Evolutionary conservation across 768 basidiomycete genomes (phyloP), one percentile per base, ranked within the genome.

Genomic region (Holtermanniella nyarrowii): DNA sequence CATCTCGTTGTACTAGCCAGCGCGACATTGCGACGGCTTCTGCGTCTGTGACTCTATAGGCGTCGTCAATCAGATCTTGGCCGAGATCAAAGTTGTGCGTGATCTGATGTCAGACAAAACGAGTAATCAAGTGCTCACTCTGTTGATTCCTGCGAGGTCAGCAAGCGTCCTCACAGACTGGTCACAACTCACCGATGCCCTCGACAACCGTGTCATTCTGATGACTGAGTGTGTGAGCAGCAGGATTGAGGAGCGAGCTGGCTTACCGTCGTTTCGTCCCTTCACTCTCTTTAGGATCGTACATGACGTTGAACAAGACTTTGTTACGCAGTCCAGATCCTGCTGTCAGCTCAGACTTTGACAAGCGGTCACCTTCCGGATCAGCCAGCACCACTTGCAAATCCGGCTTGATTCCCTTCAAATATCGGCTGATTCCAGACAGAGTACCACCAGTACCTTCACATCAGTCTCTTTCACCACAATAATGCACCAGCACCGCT

Each of bases 1-100:
- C 95, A 58, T 97, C 93, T 50, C 86, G 76, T 46, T 83, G 76
- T 3, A 95, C 88, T 18, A 99, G 79, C 67, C 89, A 89, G 10
- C 91, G 82, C 1, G 90, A 85, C 93, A 97, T 97, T 5, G 85
- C 81, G 20, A 97, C 88, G 0, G 93, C 93, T 72, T 99, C 93
- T 1, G 79, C 82, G 59, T 97, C 95, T 1, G 86, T 84, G 68
- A 96, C 82, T 52, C 91, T 91, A 69, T 89, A 86, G 0, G 87
- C 88, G 61, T 96, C 88, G 62, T 91, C 83, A 46, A 97, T 82
- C 56, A 88, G 77, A 3, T 85, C 82, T 11, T 91, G 71, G 1
- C 85, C 93, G 31, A 89, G 74, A 49, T 85, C 80, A 60, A 99
- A 82, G 68, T 99, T 99, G 56, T 82, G 81, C 5, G 91, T 96